phyloP scores from a whole-genome alignment of 345 rosid genomes.

The Gossypium mustelinum region DNA sequence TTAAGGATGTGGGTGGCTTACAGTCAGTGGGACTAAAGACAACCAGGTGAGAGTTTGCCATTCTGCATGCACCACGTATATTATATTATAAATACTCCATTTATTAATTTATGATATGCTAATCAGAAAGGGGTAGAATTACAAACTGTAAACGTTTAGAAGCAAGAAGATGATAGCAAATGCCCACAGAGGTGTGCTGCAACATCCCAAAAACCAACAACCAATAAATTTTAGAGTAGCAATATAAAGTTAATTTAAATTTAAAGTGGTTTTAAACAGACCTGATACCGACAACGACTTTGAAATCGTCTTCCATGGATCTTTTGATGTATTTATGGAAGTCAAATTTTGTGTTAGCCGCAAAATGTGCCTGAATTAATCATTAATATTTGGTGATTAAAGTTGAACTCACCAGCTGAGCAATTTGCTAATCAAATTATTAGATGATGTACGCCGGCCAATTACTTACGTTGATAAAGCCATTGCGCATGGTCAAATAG shows the following conservation, averaged over 20 bases:
- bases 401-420: neutral
- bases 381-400: neutral
- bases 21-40: slow-evolving; percentile 34
- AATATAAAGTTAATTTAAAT: neutral
- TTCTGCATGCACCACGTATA: slow-evolving; percentile 34
- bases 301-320: slow-evolving; percentile 65
- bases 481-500: slow-evolving; percentile 58
- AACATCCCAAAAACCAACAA: neutral
- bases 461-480: slow-evolving; percentile 49
- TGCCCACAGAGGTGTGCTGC: slow-evolving; percentile 50
- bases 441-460: neutral
- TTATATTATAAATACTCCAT: neutral
- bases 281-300: slow-evolving; percentile 62
- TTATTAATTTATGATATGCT: neutral
- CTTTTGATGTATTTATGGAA: slow-evolving; percentile 59
- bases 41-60: slow-evolving; percentile 51
- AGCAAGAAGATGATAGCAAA: slow-evolving; percentile 45
- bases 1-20: neutral
- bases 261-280: neutral
- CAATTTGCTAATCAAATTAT: neutral
- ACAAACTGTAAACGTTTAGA: slow-evolving; percentile 44
- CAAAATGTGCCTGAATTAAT: slow-evolving; percentile 46
- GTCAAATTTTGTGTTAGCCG: slow-evolving; percentile 42
- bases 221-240: neutral
- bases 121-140: neutral